Evolutionary conservation across 164 flowering plant genomes (phyloP).

Genomic region (Malania oleifera): DNA sequence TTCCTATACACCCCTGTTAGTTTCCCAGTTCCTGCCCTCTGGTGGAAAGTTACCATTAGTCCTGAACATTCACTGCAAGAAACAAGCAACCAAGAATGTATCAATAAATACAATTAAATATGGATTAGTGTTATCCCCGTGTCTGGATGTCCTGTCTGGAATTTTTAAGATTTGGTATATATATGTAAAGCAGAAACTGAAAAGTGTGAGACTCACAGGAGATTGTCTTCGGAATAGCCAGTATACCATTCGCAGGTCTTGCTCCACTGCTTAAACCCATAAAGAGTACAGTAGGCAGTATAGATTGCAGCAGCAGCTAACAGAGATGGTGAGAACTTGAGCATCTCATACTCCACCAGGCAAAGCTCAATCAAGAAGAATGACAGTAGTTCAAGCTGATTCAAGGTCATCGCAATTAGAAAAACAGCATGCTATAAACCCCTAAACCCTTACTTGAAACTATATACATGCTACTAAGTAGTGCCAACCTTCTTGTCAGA

Average conservation of each 20-base stretch:
- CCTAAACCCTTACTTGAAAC: no score
- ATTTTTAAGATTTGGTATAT: no score
- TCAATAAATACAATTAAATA: not conserved
- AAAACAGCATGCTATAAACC: no score
- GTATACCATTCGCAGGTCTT: constrained; percentile 46
- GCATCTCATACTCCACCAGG: constrained; percentile 60
- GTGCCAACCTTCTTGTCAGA: constrained; percentile 43
- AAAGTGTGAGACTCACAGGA: constrained; percentile 37
- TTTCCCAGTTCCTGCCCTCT: constrained; percentile 47
- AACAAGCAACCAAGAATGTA: not conserved
- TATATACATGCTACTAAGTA: no score
- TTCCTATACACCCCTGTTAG: constrained; percentile 57
- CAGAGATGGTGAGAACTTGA: constrained; percentile 48
- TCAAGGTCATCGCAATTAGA: not conserved
- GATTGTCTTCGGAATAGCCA: constrained; percentile 40
- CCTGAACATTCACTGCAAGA: constrained; percentile 48
- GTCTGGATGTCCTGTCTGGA: no score
- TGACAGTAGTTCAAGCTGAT: constrained; percentile 32
- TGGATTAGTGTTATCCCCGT: no score
- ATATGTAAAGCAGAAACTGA: no score
- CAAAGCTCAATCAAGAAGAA: constrained; percentile 50
- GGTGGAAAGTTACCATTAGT: constrained; percentile 44
- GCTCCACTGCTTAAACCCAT: constrained; percentile 42
- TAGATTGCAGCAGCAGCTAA: constrained; percentile 54
- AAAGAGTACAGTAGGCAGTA: constrained; percentile 39